Base-by-base conservation (phyloP, 106 monocot genomes). In the Allium fistulosum region DNA sequence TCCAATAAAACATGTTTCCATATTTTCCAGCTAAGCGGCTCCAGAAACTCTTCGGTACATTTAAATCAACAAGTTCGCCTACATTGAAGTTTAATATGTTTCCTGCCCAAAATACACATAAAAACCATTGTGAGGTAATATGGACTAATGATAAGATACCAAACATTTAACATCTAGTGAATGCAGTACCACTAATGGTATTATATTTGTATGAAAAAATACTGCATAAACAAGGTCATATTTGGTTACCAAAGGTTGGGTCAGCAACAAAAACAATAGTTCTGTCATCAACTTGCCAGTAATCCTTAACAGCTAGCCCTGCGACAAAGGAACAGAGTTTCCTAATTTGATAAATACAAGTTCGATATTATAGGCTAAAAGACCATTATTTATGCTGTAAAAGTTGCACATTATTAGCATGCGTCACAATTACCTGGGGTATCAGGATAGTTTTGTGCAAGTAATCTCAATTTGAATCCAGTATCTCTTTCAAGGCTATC, bases 1-100 rank as follows among this genome's bases (percentile, higher is more conserved):
- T 96, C 95, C 91, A 96, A 51, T 88, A 92, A 69, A 96, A 96
- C 85, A 96, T 86, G 67, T 96, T 96, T 14, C 95, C 91, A 53
- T 91, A 91, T 61, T 96, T 96, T 69, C 91, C 95, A 27, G 88
- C 74, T 46, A 96, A 59, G 15, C 91, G 91, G 69, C 83, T 91
- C 95, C 91, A 96, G 48, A 96, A 96, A 51, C 78, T 96, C 65
- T 82, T 73, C 56, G 95, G 95, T 49, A 96, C 75, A 18, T 86
- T 88, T 46, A 92, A 63, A 70, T 96, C 95, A 70, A 96, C 80
- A 1, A 81, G 51, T n/a, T 78, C 69, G 53, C 95, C 95, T 62
- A 91, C 86, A 78, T 91, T 92, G 80, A 91, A 91, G 72, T 92
- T 80, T 65, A 88, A 69, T 53, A 91, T 88, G 69, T 91, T 91